These are phyloP conservation scores for Oryza meyeriana DNA, from an alignment of 176 grass and related monocot genomes.

Conservation along the genomic window DNA sequence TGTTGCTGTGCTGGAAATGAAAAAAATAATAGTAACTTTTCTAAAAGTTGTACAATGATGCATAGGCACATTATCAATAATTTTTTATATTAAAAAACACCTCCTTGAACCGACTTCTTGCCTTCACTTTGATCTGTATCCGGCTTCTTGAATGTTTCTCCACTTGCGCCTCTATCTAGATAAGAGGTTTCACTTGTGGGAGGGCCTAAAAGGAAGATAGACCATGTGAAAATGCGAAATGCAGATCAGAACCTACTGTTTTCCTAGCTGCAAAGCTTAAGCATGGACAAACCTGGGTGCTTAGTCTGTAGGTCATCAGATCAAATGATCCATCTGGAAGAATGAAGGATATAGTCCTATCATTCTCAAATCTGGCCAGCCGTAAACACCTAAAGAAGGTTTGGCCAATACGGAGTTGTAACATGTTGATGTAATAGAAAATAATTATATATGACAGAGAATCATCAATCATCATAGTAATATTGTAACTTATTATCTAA, in stretches of 20 bases:
- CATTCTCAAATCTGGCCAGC: slow-evolving; percentile 96
- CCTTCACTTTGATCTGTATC: slow-evolving; percentile 90
- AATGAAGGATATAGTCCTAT: slow-evolving; percentile 96
- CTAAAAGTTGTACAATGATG: not conserved
- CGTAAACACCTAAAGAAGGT: slow-evolving; percentile 68
- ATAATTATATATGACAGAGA: not conserved
- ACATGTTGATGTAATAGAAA: not conserved
- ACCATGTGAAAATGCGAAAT: not conserved
- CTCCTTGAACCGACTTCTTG: slow-evolving; percentile 99
- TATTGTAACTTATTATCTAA: slow-evolving; percentile 60
- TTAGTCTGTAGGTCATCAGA: slow-evolving; percentile 95
- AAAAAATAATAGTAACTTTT: slow-evolving; percentile 7
- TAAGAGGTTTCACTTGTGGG: slow-evolving; percentile 84
- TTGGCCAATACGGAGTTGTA: slow-evolving; percentile 9
- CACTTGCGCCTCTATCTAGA: slow-evolving; percentile 97
- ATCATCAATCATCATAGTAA: not conserved
- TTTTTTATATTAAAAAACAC: slow-evolving; percentile 36
- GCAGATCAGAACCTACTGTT: not conserved
- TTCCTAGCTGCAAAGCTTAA: slow-evolving; percentile 2
- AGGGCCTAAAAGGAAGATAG: not conserved
- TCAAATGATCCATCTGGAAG: slow-evolving; percentile 96
- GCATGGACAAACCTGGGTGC: slow-evolving; percentile 63
- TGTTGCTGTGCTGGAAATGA: slow-evolving; percentile 85
- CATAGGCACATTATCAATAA: slow-evolving; percentile 6
- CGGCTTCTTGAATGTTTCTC: slow-evolving; percentile 99